A percentile compares a stretch with the other conserved stretches of the same genome.
phyloP scores from a whole-genome alignment of 2,329 filamentous ascomycete species.

The Cercospora sp. region DNA sequence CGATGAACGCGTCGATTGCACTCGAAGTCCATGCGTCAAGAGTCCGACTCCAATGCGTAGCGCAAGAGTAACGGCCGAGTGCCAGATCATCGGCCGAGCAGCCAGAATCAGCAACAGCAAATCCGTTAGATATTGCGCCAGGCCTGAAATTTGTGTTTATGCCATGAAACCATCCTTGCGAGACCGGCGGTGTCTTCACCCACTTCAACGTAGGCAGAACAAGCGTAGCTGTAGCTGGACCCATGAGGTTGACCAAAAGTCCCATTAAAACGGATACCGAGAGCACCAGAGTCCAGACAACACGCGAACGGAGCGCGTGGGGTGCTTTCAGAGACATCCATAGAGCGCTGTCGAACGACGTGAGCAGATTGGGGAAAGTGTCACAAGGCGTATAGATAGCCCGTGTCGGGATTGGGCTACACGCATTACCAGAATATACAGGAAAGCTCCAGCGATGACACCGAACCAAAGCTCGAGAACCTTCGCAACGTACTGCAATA shows the following conservation, averaged over 20 bases:
- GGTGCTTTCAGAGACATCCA: too few species aligned
- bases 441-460: not conserved
- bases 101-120: not conserved
- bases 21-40: not conserved
- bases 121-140: not conserved
- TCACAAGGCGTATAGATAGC: not conserved
- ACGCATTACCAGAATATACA: not conserved
- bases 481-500: not conserved
- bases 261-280: not conserved
- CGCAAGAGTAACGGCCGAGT: not conserved
- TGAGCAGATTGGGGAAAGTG: too few species aligned
- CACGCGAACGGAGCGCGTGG: too few species aligned
- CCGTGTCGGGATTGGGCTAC: not conserved
- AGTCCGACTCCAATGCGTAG: not conserved
- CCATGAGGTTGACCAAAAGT: not conserved
- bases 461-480: not conserved
- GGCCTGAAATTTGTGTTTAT: not conserved
- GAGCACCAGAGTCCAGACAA: not conserved
- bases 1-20: too few species aligned
- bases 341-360: too few species aligned
- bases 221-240: not conserved
- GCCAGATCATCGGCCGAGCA: not conserved
- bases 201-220: not conserved
- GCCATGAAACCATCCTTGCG: not conserved
- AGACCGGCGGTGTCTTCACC: not conserved